Evolutionary conservation across 1,284 basidiomycete species (phyloP).

Genomic region (Cronartium ribicola): DNA sequence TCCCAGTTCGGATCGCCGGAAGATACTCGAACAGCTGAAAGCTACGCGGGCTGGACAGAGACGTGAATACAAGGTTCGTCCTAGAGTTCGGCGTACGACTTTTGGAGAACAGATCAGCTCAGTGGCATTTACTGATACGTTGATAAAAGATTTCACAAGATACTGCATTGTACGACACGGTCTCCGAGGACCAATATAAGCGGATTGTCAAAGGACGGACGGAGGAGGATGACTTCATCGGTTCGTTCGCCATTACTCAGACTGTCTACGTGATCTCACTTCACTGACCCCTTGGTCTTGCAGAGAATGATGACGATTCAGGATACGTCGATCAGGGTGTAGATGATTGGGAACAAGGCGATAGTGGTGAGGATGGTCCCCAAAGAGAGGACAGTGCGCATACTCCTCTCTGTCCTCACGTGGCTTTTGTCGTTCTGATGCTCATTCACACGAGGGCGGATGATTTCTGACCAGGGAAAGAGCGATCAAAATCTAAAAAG

Average conservation of each 20-base stretch:
- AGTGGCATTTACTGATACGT: no score
- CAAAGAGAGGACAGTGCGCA: slow-evolving; percentile 50
- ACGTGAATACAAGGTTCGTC: slow-evolving; percentile 56
- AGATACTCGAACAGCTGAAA: slow-evolving; percentile 53
- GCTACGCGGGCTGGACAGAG: slow-evolving; percentile 54
- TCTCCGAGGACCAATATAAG: slow-evolving; percentile 85
- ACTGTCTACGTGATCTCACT: neutral
- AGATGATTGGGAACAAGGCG: slow-evolving; percentile 70
- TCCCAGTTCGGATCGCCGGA: slow-evolving; percentile 14
- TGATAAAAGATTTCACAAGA: slow-evolving; percentile 58
- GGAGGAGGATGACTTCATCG: slow-evolving; percentile 89
- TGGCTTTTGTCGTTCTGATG: neutral
- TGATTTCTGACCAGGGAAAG: neutral
- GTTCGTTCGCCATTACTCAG: slow-evolving; percentile 1
- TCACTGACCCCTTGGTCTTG: neutral
- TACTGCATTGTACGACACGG: slow-evolving; percentile 78
- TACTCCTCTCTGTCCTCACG: neutral
- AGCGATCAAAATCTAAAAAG: neutral
- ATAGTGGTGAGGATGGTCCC: slow-evolving; percentile 50
- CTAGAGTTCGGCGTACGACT: neutral
- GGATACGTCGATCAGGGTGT: slow-evolving; percentile 95
- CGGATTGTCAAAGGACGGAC: slow-evolving; percentile 77
- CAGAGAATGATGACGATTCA: slow-evolving; percentile 77
- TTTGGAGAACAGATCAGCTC: no score
- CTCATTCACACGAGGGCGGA: neutral